Conservation (phyloP, 2,329 filamentous ascomycete species). For the Niveomyces coronatus region DNA sequence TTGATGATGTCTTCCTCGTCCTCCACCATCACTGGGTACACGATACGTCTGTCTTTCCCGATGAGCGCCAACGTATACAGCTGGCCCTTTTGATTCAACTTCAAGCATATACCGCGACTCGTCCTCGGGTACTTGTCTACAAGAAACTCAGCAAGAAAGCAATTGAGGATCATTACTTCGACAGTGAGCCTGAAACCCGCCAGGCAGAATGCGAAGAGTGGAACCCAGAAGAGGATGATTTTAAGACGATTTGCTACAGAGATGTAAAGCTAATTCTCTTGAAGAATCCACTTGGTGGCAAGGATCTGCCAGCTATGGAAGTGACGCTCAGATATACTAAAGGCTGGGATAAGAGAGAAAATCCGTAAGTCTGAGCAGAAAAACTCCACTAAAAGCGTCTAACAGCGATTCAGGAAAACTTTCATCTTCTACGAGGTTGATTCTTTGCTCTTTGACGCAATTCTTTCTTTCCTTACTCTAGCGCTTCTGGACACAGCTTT, state of each 20-base stretch:
- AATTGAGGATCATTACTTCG: no score
- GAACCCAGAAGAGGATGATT: slow-evolving; percentile 4
- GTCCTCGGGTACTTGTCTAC: background rate
- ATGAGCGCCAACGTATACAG: background rate
- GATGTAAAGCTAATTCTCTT: slow-evolving; percentile 3
- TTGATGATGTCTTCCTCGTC: background rate
- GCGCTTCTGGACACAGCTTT: slow-evolving; percentile 3
- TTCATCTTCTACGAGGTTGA: slow-evolving; percentile 8
- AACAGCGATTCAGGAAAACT: slow-evolving; percentile 1
- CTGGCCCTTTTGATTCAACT: background rate
- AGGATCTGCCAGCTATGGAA: slow-evolving; percentile 5
- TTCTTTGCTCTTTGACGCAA: slow-evolving; percentile 4
- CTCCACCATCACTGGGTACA: background rate
- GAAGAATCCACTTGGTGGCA: slow-evolving; percentile 4
- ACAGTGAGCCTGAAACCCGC: no score
- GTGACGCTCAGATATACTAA: slow-evolving; percentile 5
- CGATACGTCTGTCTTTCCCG: background rate
- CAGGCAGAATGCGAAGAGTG: background rate
- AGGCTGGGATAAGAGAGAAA: slow-evolving; percentile 7
- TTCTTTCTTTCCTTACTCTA: slow-evolving; percentile 1
- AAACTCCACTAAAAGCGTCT: background rate
- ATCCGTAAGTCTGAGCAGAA: background rate
- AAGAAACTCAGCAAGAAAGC: slow-evolving; percentile 1
- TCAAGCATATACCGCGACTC: background rate
- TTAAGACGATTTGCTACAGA: slow-evolving; percentile 4